These are phyloP conservation scores for Polytrichum commune DNA, from an alignment of 225 moss, liverwort and hornwort genomes.

Conservation along the genomic window DNA sequence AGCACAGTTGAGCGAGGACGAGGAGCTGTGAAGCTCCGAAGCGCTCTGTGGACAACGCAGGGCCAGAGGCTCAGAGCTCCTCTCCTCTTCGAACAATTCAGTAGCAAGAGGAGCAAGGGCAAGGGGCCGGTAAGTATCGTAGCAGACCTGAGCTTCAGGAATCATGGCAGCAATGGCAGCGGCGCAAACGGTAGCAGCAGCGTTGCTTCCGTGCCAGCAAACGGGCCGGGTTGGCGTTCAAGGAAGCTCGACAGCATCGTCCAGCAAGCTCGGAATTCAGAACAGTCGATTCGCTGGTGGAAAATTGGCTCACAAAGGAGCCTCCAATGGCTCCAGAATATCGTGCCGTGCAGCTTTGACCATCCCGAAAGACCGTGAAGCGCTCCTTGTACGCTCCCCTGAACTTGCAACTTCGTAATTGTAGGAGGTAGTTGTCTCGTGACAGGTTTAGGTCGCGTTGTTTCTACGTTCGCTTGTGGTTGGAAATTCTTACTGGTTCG, in stretches of 20 bases:
- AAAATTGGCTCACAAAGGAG: constrained; percentile 31
- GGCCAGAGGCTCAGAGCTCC: too few species aligned
- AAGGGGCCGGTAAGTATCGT: background rate
- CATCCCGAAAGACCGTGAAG: constrained; percentile 46
- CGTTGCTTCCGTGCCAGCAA: constrained; percentile 11
- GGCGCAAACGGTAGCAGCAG: constrained; percentile 33
- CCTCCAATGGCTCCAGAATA: constrained; percentile 30
- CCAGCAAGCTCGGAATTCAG: constrained; percentile 13
- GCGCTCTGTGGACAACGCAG: background rate
- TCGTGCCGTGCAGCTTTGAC: constrained; percentile 39
- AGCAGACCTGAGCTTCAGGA: background rate
- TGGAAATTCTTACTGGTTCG: background rate
- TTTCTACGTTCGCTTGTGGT: background rate
- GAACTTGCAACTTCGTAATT: background rate
- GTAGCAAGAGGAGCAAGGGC: background rate
- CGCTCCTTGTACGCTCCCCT: constrained; percentile 24
- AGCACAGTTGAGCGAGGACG: background rate
- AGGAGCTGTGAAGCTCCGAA: background rate
- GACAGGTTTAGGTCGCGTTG: background rate
- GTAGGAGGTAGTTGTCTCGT: background rate
- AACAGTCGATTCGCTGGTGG: constrained; percentile 25
- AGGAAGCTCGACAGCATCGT: background rate
- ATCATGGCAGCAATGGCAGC: constrained; percentile 44
- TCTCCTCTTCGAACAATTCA: too few species aligned
- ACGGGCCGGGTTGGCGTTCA: background rate